Evolutionary conservation across 139 green algal genomes (phyloP), one percentile per base, ranked within the genome.

Genomic region (Edaphochlamys debaryana): DNA sequence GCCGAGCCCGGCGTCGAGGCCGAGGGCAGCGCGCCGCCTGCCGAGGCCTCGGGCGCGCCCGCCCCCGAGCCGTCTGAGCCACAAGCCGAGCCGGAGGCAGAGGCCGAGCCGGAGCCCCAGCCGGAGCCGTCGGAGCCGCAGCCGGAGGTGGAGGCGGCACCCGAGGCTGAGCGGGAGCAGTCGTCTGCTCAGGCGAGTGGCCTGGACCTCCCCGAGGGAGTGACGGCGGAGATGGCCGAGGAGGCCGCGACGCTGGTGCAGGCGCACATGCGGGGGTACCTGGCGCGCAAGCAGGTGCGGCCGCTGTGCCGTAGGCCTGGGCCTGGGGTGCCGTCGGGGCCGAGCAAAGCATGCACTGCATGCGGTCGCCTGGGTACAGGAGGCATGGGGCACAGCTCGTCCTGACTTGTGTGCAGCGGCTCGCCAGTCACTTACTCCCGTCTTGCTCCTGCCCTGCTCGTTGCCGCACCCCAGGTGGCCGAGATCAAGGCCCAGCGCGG

Each of bases 251-350:
- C 36, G 0, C 25, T 45, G 29, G 67, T 78, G 19, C 79, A 78
- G 67, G 29, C 64, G 27, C 64, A 78, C 79, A 62, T 70, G 79
- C 67, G 50, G 54, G 54, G 79, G 7, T 45, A 78, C 54, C 20
- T 75, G 29, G 67, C 67, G 37, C 52, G 54, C n/a, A 54, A 72
- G 67, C 67, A 79, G 68, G 69, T 76, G 40, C 38, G 40, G 36
- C 40, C 40, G 8, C 32, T 4, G 8, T 20, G 40, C 20, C 40
- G 40, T 20, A 54, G 40, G 20, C 29, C 2, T 4, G 20, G 9
- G 2, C 50, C 36, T 15, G 27, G 3, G n/a, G n/a, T n/a, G n/a
- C n/a, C n/a, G n/a, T n/a, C n/a, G n/a, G n/a, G n/a, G n/a, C 29
- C 4, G 52, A 69, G 72, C n/a, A n/a, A n/a, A n/a, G n/a, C n/a